Base-by-base conservation (phyloP, 306 rosid species). In the Coriaria nepalensis region DNA sequence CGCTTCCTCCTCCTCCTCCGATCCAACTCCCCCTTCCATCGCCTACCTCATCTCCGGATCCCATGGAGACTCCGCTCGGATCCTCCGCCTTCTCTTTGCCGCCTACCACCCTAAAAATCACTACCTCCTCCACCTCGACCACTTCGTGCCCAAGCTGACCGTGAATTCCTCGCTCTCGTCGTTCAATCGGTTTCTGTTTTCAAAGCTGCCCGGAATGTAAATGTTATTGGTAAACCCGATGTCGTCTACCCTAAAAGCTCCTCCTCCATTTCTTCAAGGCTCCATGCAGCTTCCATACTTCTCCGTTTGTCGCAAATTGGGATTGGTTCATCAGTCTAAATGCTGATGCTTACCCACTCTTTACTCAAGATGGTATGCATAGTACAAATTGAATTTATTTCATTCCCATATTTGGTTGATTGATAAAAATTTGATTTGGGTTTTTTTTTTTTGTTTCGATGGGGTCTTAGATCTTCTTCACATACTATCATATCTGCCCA, bases 41-140 rank as follows among this genome's bases (percentile, higher is more conserved):
- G 95, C 95, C 0, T 84, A 78, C 56, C 93, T 84, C 56, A 53
- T 84, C 2, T 68, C 92, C 43, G 93, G 94, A 9, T 83, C 94
- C 6, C 59, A 37, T 1, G 79, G 75, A 5, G 86, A 88, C 44
- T 55, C 64, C 33, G 57, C 43, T 56, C 87, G 83, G 62, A 42
- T 90, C 52, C 60, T 77, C 43, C 69, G 95, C 5, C 53, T 90
- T 5, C 92, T 90, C 5, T 11, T 36, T 11, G 90, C 92, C 14
- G 5, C 66, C 0, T 84, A 72, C 69, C 95, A 84, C 45, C 95
- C 95, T 0, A 71, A 78, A n/a, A 90, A 84, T 61, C 77, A 61
- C 36, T 90, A 90, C 70, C 84, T 90, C 8, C 84, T 81, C 34
- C 97, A 90, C 52, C 84, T 90, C 2, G 94, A 88, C 65, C 86